These are phyloP conservation scores for Candida quercuum DNA, from an alignment of 805 yeast genomes.

Conservation along the genomic window DNA sequence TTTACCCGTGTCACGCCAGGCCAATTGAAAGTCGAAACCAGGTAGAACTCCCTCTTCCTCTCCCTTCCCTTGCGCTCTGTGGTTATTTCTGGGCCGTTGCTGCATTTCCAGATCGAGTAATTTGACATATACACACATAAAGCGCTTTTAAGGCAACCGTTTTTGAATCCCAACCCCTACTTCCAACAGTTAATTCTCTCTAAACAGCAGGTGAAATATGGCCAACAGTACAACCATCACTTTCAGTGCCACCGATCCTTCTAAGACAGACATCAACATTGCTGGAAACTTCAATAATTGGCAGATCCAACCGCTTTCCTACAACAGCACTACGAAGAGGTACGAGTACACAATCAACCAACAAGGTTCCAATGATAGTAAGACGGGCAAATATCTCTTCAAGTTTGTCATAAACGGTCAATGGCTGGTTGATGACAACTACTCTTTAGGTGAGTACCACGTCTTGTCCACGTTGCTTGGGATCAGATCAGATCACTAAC, in stretches of 20 bases:
- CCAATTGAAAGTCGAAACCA: too few relatives aligned
- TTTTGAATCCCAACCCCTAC: neutral
- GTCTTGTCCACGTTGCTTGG: constrained; percentile 9
- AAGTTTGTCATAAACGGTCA: constrained; percentile 19
- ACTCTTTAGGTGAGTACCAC: constrained; percentile 17
- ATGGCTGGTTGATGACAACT: constrained; percentile 17
- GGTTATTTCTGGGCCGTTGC: too few relatives aligned
- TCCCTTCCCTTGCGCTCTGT: too few relatives aligned
- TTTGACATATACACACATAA: too few relatives aligned
- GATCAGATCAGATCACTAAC: constrained; percentile 25
- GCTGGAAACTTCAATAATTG: constrained; percentile 35
- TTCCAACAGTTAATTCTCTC: neutral
- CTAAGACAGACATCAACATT: constrained; percentile 21
- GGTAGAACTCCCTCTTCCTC: too few relatives aligned
- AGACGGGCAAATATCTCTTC: constrained; percentile 20
- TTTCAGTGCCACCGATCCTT: constrained; percentile 8
- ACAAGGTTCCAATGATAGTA: constrained; percentile 3
- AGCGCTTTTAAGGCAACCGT: neutral
- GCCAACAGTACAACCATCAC: constrained; percentile 7
- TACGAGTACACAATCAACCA: constrained; percentile 13
- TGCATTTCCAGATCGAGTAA: too few relatives aligned
- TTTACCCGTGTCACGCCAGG: too few relatives aligned
- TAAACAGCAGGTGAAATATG: neutral
- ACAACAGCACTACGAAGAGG: constrained; percentile 1
- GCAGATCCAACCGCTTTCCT: constrained; percentile 18